These are phyloP conservation scores for Cynanchum wilfordii DNA, from an alignment of 257 asterid species.

Conservation along the genomic window DNA sequence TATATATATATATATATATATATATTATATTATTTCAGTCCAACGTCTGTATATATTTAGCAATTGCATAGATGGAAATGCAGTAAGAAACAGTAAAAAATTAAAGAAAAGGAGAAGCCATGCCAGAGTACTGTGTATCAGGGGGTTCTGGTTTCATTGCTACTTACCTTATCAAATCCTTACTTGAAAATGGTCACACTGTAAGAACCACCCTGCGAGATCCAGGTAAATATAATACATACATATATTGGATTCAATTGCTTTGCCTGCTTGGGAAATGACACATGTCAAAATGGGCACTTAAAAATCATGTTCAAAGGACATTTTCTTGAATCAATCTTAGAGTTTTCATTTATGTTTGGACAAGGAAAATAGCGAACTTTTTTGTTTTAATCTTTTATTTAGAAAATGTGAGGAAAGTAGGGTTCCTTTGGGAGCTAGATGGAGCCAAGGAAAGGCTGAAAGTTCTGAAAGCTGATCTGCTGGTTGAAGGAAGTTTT, in stretches of 20 bases:
- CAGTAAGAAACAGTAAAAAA: neutral
- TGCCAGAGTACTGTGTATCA: conserved; percentile 76
- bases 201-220: conserved; percentile 79
- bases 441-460: conserved; percentile 89
- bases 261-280: neutral
- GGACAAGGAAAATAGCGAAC: neutral
- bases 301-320: neutral
- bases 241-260: neutral
- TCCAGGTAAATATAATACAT: conserved; percentile 40
- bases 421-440: conserved; percentile 64
- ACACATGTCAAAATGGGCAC: neutral
- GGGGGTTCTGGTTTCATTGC: conserved; percentile 94
- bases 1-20: too few species aligned
- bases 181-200: conserved; percentile 57
- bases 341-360: neutral
- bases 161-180: conserved; percentile 60
- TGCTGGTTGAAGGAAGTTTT: conserved; percentile 71
- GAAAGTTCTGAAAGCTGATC: conserved; percentile 63
- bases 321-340: neutral
- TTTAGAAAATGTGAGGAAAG: conserved; percentile 53
- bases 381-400: neutral
- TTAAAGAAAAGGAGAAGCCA: conserved; percentile 18
- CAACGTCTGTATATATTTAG: too few species aligned
- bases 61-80: neutral
- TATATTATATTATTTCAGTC: too few species aligned